Evolutionary conservation across 768 basidiomycete genomes (phyloP).

Genomic region (Boletellus ananas): DNA sequence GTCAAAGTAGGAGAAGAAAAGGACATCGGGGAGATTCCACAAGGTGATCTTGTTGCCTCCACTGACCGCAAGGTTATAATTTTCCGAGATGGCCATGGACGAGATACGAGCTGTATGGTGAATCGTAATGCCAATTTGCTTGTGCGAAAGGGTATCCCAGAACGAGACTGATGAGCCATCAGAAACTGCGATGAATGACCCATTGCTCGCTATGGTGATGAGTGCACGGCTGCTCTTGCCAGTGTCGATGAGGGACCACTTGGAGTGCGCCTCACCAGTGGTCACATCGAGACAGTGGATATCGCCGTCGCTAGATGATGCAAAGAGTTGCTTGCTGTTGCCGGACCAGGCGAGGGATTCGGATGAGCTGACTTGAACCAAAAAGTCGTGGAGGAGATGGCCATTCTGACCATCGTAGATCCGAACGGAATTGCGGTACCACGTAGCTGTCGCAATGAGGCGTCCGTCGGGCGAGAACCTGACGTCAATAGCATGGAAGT

Average conservation of each 20-base stretch:
- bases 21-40: background rate
- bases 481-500: too few species aligned
- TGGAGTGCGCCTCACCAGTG: background rate
- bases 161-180: background rate
- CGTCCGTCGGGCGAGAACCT: conserved; percentile 6
- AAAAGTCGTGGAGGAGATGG: background rate
- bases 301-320: background rate
- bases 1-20: conserved; percentile 1
- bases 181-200: background rate
- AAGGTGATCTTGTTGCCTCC: conserved; percentile 3
- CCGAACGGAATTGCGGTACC: background rate
- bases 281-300: background rate
- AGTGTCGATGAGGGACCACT: conserved; percentile 1
- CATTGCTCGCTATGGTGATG: background rate
- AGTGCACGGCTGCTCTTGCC: too few species aligned
- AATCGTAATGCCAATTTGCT: conserved; percentile 1
- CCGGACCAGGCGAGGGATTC: background rate
- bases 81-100: conserved; percentile 1
- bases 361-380: background rate
- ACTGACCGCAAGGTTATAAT: conserved; percentile 1
- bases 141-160: conserved; percentile 2
- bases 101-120: background rate
- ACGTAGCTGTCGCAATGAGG: background rate
- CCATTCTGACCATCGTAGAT: background rate
- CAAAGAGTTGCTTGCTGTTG: background rate